Percentiles rank a stretch among this genome's conserved stretches.
phyloP scores from a whole-genome alignment of 257 asterid species.

The Solanum okadae region DNA sequence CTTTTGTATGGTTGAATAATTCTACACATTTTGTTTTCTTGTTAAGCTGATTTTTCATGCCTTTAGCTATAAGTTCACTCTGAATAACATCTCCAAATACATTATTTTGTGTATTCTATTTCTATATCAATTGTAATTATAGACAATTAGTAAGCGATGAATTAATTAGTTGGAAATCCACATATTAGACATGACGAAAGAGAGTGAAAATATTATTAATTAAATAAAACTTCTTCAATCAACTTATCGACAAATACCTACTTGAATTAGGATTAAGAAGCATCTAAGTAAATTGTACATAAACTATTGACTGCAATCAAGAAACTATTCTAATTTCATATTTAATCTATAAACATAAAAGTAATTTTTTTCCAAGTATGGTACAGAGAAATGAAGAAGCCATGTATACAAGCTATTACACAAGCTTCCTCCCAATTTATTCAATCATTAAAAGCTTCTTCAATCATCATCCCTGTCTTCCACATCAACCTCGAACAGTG shows the following conservation, averaged over 20 bases:
- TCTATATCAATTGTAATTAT: no score
- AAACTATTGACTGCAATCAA: background rate
- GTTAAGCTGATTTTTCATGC: no score
- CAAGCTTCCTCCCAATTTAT: background rate
- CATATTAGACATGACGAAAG: background rate
- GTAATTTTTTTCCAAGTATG: background rate
- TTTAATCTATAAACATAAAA: background rate
- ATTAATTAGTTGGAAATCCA: background rate
- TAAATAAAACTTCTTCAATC: no score
- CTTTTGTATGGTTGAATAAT: no score
- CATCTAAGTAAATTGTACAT: background rate
- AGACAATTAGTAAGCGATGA: background rate
- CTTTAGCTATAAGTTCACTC: no score
- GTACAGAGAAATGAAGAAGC: background rate
- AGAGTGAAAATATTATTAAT: no score
- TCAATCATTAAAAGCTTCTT: background rate
- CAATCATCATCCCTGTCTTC: constrained; percentile 3
- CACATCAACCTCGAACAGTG: constrained; percentile 13
- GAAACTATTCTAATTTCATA: background rate
- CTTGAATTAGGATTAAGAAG: background rate
- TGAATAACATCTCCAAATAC: no score
- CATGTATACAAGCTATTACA: background rate
- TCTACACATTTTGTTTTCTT: no score
- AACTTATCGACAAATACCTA: background rate
- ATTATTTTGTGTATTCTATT: no score